Percentiles rank a stretch among this genome's conserved stretches.
These are phyloP conservation scores for Suillus weaverae DNA, from an alignment of 768 basidiomycete genomes.

Conservation along the genomic window DNA sequence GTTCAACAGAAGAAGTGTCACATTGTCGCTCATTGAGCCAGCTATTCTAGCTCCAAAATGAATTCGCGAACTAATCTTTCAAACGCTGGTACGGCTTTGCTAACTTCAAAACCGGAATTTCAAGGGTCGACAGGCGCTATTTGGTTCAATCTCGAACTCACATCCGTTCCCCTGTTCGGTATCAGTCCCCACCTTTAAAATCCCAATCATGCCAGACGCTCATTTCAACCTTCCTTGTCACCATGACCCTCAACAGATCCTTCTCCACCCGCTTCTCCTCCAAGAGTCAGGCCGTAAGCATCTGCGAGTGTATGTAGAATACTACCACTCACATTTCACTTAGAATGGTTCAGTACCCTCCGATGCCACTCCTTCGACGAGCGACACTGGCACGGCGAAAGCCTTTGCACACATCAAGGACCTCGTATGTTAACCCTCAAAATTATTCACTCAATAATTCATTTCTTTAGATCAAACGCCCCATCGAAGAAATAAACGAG, in stretches of 20 bases:
- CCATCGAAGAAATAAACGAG: slow-evolving; percentile 31
- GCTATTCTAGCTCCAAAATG: too few species aligned
- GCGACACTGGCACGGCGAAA: slow-evolving; percentile 22
- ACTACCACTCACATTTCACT: not conserved
- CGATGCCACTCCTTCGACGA: slow-evolving; percentile 13
- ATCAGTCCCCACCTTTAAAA: slow-evolving; percentile 27
- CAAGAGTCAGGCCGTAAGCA: slow-evolving; percentile 24
- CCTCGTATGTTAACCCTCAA: slow-evolving; percentile 18
- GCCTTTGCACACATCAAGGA: slow-evolving; percentile 31
- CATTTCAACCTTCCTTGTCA: not conserved
- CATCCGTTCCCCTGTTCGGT: slow-evolving; percentile 17
- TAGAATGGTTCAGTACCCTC: slow-evolving; percentile 10
- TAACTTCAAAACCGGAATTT: too few species aligned
- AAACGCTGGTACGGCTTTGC: too few species aligned
- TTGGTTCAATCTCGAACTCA: not conserved
- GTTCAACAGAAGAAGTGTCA: too few species aligned
- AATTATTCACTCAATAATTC: not conserved
- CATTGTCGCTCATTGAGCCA: too few species aligned
- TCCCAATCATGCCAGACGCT: not conserved
- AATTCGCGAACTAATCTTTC: too few species aligned
- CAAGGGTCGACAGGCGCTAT: not conserved
- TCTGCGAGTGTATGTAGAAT: too few species aligned
- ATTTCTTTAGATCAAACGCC: slow-evolving; percentile 27
- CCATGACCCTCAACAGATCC: slow-evolving; percentile 31
- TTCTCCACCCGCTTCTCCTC: slow-evolving; percentile 31